Base-by-base conservation (phyloP, 164 flowering plant species). In the Buxus sempervirens region DNA sequence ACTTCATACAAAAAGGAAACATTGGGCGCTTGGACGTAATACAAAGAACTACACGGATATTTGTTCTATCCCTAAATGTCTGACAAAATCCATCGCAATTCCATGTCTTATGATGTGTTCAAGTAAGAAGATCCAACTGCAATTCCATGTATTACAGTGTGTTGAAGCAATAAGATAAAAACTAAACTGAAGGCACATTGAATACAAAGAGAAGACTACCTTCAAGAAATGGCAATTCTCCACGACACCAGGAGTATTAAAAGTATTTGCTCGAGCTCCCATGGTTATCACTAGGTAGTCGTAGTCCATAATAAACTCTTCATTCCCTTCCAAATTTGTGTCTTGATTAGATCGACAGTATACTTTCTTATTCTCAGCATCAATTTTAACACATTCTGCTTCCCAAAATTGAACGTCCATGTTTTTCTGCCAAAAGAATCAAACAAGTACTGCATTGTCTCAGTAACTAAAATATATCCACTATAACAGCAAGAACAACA, bases 201-300 rank as follows among this genome's bases (percentile, higher is more conserved):
- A 32, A 32, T 7, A 32, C 53, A 22, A n/a, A 25, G 24, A 58
- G 61, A 49, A 36, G 23, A n/a, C 54, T 77, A 92, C 98, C 95
- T 93, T 93, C 70, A 93, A 61, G 68, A 93, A 93, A 66, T 88
- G 92, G 63, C 86, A 79, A 73, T 89, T 36, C 79, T 93, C 94
- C 58, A 60, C 78, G 28, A 93, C 97, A 48, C 97, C 98, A 51
- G 97, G 94, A 22, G 91, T 93, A 60, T 93, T 93, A 67, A 93
- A 89, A 6, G 97, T 93, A 64, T 89, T 89, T 0, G 82, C 22
- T 0, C 79, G 88, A 21, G 97, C 97, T 72, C 96, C 98, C 78
- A 88, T 73, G 25, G 91, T 91, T 54, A 93, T 64, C 22, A 93
- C 81, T 63, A 93, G 71, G 77, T 83, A 82, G 72, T 93, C 96